These are phyloP conservation scores for Magnusiomyces fungicola DNA, from an alignment of 1,139 yeast genomes.

Conservation along the genomic window DNA sequence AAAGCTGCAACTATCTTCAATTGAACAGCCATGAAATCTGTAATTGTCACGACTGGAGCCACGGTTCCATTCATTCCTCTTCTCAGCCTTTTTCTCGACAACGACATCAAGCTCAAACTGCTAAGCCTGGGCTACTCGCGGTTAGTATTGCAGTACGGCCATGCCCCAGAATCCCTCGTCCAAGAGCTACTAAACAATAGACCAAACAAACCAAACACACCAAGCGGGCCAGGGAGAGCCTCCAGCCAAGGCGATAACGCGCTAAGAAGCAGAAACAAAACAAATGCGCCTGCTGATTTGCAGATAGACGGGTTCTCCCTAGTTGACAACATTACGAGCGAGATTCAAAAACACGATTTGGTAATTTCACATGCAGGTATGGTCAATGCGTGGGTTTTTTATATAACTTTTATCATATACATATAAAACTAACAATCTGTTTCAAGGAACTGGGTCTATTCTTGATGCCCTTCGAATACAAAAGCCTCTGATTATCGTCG, in stretches of 20 bases:
- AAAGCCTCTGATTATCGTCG: constrained; percentile 60
- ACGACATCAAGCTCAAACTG: constrained; percentile 26
- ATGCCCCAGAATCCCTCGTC: constrained; percentile 27
- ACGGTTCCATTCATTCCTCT: constrained; percentile 66
- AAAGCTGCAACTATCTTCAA: too few species aligned
- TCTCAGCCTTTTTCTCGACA: constrained; percentile 37
- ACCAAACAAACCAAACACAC: constrained; percentile 5
- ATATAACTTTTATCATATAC: background rate
- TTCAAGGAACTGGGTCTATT: constrained; percentile 70
- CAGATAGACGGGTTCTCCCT: constrained; percentile 34
- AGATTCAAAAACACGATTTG: constrained; percentile 41
- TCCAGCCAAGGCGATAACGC: too few species aligned
- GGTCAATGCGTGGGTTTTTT: too few species aligned
- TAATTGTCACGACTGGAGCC: constrained; percentile 74
- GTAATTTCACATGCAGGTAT: constrained; percentile 78
- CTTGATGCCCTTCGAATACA: constrained; percentile 58
- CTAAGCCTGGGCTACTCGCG: constrained; percentile 33
- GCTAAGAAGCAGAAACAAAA: too few species aligned
- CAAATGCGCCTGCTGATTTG: too few species aligned
- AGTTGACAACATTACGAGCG: constrained; percentile 38
- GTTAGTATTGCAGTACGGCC: constrained; percentile 66
- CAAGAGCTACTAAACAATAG: constrained; percentile 16
- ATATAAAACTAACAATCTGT: background rate
- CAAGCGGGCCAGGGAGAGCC: background rate
- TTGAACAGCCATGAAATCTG: constrained; percentile 25